These are phyloP conservation scores for Pseudogymnoascus sp. DNA, from an alignment of 2,329 filamentous ascomycete genomes.

Conservation along the genomic window DNA sequence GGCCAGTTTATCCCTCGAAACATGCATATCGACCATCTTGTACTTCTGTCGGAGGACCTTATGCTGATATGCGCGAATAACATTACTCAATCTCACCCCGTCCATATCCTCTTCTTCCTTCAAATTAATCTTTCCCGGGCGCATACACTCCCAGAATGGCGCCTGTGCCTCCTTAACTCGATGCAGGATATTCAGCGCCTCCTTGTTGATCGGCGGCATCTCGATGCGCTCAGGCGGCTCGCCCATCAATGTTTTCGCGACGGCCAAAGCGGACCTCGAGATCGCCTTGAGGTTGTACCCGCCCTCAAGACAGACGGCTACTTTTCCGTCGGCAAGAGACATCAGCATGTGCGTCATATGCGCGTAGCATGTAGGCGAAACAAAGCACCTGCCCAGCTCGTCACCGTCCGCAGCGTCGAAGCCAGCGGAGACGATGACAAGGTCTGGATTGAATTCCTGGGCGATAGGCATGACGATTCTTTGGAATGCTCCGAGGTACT, in stretches of 20 bases:
- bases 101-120: slow-evolving; percentile 43
- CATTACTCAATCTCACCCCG: slow-evolving; percentile 63
- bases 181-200: slow-evolving; percentile 47
- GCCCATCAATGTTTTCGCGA: slow-evolving; percentile 89
- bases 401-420: slow-evolving; percentile 95
- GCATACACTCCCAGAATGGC: slow-evolving; percentile 81
- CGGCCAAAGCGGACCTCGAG: slow-evolving; percentile 82
- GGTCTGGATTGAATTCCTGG: slow-evolving; percentile 83
- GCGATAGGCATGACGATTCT: slow-evolving; percentile 95
- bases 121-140: slow-evolving; percentile 53
- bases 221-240: slow-evolving; percentile 66
- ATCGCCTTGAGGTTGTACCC: slow-evolving; percentile 94
- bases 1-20: slow-evolving; percentile 64
- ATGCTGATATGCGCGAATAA: slow-evolving; percentile 70
- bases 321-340: slow-evolving; percentile 80
- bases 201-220: slow-evolving; percentile 48
- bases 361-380: slow-evolving; percentile 83
- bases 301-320: slow-evolving; percentile 89
- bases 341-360: slow-evolving; percentile 99
- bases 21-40: slow-evolving; percentile 70
- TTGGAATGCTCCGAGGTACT: slow-evolving; percentile 95
- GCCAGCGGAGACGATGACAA: slow-evolving; percentile 90
- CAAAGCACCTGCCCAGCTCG: slow-evolving; percentile 84
- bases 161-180: slow-evolving; percentile 54
- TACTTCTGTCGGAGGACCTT: slow-evolving; percentile 62